These are phyloP conservation scores for Colletotrichum musicola DNA, from an alignment of 2,329 filamentous ascomycete genomes.

Conservation along the genomic window DNA sequence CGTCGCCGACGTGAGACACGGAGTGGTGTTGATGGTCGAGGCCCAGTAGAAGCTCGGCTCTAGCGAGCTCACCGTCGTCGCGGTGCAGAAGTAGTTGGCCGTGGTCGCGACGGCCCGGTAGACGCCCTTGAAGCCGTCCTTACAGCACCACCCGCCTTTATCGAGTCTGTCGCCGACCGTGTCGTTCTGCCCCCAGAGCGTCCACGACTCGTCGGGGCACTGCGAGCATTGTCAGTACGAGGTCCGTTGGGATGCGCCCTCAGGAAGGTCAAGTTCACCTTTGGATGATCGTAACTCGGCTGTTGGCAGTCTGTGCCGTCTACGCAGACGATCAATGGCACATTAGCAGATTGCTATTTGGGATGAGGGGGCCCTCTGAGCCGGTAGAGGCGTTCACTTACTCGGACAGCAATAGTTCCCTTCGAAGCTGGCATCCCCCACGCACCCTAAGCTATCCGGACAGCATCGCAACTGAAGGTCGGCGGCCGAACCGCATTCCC, in stretches of 20 bases:
- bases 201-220: slow-evolving; percentile 15
- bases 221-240: not conserved
- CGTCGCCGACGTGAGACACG: not conserved
- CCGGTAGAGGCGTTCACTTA: not conserved
- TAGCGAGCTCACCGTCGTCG: slow-evolving; percentile 2
- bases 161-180: slow-evolving; percentile 6
- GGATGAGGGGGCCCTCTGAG: no score
- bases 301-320: no score
- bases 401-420: not conserved
- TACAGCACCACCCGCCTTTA: slow-evolving; percentile 22
- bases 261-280: no score
- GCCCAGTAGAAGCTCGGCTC: slow-evolving; percentile 1
- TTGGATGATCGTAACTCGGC: no score
- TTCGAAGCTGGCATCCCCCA: not conserved
- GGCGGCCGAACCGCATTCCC: not conserved
- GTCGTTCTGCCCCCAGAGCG: slow-evolving; percentile 2
- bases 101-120: slow-evolving; percentile 12
- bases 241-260: not conserved
- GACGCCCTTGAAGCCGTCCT: slow-evolving; percentile 8
- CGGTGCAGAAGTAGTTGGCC: slow-evolving; percentile 10
- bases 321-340: no score
- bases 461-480: not conserved
- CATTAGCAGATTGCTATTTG: no score
- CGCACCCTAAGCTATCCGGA: not conserved
- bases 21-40: slow-evolving; percentile 1